Base-by-base conservation (phyloP, 1,284 basidiomycete species). In the Abortiporus biennis region DNA sequence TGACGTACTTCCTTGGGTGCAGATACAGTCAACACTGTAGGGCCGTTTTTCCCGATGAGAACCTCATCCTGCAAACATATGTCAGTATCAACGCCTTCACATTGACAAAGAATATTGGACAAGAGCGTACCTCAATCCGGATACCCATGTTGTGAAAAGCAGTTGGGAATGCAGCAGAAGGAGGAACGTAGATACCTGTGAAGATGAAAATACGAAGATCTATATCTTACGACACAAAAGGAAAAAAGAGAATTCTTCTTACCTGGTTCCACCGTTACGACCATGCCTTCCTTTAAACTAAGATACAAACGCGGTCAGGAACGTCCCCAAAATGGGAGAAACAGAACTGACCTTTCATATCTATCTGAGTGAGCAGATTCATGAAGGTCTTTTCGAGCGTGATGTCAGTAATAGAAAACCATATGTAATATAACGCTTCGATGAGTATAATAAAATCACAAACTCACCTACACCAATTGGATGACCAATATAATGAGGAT, bases 141-240 rank as follows among this genome's bases (percentile, higher is more conserved):
- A 96, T 82, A 3, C 89, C 91, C 20, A 94, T 76, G 48, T 91
- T 86, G 53, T 93, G 92, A 64, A 91, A 97, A 43, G 78, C 76
- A 50, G 76, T 83, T 0, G 93, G 93, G 62, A 89, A 96, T 33
- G 75, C 66, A 1, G 80, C 55, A 16, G 77, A 72, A 1, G 81
- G 77, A 2, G 93, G 93, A 16, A 97, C 89, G 56, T 94, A 96
- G 29, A 91, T 72, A 1, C 85, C 83, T 72, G 24, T 12, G 20
- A 12, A n/a, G n/a, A n/a, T 12, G 24, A 13, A n/a, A 38, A 21
- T 22, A 19, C 13, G 11, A 17, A 21, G 30, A 9, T 16, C 13
- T 29, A 41, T 27, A 3, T n/a, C 11, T 6, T 13, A 19, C 11
- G 5, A n/a, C 8, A 16, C 36, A 21, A 23, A n/a, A 8, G 11